Base-by-base conservation (phyloP, 768 basidiomycete species). In the Stropharia rugosoannulata region DNA sequence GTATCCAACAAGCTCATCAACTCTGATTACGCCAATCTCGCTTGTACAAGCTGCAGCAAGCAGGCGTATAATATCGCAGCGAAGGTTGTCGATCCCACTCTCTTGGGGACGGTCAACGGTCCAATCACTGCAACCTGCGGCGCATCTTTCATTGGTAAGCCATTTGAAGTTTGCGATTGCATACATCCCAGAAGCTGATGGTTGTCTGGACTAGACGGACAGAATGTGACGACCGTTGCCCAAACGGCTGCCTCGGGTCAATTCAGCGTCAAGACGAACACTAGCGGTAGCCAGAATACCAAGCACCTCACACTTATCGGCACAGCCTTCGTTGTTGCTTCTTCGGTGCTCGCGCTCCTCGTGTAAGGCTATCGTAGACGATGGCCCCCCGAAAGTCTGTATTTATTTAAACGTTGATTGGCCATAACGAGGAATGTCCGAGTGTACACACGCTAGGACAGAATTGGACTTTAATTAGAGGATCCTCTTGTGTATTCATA, bases 31-130 rank as follows among this genome's bases (percentile, higher is more conserved):
- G 58, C 67, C 37, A 76, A 68, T 10, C 58, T 79, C 13, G 63
- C 73, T 8, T 82, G 80, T 64, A 77, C 77, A 35, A 65, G 70
- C 50, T 81, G 80, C 62, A 69, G 73, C 51, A 77, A 81, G 66
- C 75, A 74, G n/a, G 73, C 71, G 16, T 78, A 75, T 59, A 70
- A 64, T 7, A 63, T 80, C 19, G 61, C 66, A 13, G 54, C 63
- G 11, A 51, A 69, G 12, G 53, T 65, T 12, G 71, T 73, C 47
- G 45, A 44, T 42, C 54, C 49, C 2, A 60, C 64, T 13, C 57
- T 75, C 18, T 58, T 73, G 29, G 57, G 58, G 2, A 42, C 58
- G 29, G 49, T 62, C 18, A 45, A 60, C 18, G 27, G 19, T 13
- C 55, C 59, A 19, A 61, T 71, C 0, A 57, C 72, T 19, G 59